Evolutionary conservation across 257 asterid species (phyloP), one percentile per base, ranked within the genome.

Genomic region (Solanum habrochaites): DNA sequence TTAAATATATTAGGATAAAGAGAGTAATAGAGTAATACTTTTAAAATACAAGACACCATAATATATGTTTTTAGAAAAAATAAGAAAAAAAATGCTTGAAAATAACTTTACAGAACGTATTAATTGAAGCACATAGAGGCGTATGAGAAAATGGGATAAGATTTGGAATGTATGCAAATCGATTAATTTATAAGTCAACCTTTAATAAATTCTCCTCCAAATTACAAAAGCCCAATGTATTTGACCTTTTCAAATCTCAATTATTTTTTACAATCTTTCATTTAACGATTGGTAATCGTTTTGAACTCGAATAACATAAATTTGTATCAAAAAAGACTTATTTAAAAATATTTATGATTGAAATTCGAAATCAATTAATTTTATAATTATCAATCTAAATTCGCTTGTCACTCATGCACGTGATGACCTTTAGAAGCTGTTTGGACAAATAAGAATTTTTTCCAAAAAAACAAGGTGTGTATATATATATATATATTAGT

Each of bases 201-300:
- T 18, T 52, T 6, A 2, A 52, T 52, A 52, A 52, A 6, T 52
- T 52, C 1, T 52, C 62, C n/a, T 52, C 62, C 62, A 52, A 52
- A 52, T 52, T 3, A 52, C n/a, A 52, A 52, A 52, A 52, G 2
- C 62, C 62, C n/a, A 16, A 52, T 52, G 62, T 52, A 52, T 52
- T 52, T 52, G 62, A 52, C n/a, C 21, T 52, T 52, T 6, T 52
- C 62, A 52, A 6, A 18, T 52, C 11, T 52, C 62, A 52, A 52
- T 52, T 52, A 52, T 18, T 18, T 49, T 49, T 5, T 8, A 39
- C 8, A 39, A 39, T 49, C 16, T 15, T 52, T 52, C 62, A 52
- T 18, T 52, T 52, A 52, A 9, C 0, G 1, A 6, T 15, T 7
- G 60, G 0, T 52, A 52, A 52, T 0, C 0, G 1, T 52, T 52